Percentiles rank a stretch among this genome's conserved stretches.
phyloP scores from a whole-genome alignment of 148 eudicot genomes.

The Selenicereus undatus region DNA sequence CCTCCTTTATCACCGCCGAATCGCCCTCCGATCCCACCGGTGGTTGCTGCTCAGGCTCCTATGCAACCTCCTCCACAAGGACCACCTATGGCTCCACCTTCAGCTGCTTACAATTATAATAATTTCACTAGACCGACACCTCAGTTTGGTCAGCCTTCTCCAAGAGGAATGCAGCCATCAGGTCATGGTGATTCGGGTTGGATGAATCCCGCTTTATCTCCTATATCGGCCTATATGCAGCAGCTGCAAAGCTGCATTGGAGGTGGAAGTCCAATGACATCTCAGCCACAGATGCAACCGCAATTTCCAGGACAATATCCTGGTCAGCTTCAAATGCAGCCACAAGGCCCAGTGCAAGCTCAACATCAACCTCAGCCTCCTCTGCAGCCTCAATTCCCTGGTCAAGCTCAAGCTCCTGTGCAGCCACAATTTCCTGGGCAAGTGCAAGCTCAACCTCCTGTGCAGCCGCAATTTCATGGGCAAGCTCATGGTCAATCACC shows the following conservation, averaged over 20 bases:
- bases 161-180: conserved; percentile 37
- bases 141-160: conserved; percentile 57
- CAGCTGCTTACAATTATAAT: conserved; percentile 31
- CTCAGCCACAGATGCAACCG: conserved; percentile 20
- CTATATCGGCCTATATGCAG: conserved; percentile 80
- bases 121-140: conserved; percentile 38
- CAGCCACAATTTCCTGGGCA: conserved; percentile 36
- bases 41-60: conserved; percentile 35
- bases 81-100: conserved; percentile 22
- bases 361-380: conserved; percentile 20
- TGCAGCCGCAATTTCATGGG: conserved; percentile 13
- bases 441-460: conserved; percentile 23
- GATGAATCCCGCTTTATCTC: conserved; percentile 67
- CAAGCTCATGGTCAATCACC: conserved; percentile 31
- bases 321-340: conserved; percentile 16
- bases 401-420: conserved; percentile 28
- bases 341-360: conserved; percentile 6
- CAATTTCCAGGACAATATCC: conserved; percentile 16
- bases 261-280: conserved; percentile 46
- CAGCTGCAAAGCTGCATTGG: conserved; percentile 71
- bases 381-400: conserved; percentile 13
- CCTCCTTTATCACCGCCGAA: conserved; percentile 62
- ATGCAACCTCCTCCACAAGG: conserved; percentile 39
- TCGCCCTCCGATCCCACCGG: conserved; percentile 48
- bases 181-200: conserved; percentile 37